Evolutionary conservation across 768 basidiomycete species (phyloP).

Genomic region (Phanerochaete carnosa): DNA sequence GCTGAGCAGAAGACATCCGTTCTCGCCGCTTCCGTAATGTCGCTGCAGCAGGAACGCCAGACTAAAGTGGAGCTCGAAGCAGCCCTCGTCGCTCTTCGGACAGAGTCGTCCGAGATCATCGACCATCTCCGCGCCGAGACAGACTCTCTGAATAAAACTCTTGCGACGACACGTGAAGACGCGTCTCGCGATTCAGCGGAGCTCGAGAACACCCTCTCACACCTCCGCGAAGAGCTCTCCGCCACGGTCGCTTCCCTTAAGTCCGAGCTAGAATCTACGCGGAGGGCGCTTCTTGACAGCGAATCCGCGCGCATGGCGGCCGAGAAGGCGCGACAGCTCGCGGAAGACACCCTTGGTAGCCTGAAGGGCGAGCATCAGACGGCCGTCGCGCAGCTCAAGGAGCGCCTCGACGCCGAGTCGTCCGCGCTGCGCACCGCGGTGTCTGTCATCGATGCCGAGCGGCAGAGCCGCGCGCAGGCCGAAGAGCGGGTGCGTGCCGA

Average conservation of each 20-base stretch:
- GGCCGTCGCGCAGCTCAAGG: background rate
- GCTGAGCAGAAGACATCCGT: background rate
- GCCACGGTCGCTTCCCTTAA: background rate
- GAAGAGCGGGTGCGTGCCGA: background rate
- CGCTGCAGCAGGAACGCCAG: conserved; percentile 2
- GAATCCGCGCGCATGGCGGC: background rate
- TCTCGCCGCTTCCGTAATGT: background rate
- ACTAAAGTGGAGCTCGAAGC: background rate
- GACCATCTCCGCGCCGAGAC: background rate
- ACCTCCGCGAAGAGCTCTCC: background rate
- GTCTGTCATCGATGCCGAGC: background rate
- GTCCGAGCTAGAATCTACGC: background rate
- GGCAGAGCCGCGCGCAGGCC: background rate
- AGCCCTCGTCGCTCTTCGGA: background rate
- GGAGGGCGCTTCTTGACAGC: too few species aligned
- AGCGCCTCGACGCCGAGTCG: background rate
- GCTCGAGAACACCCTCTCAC: background rate
- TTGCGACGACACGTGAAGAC: background rate
- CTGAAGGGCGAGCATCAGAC: background rate
- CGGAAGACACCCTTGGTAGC: background rate
- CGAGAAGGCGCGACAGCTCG: background rate
- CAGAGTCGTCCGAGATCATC: background rate
- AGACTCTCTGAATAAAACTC: background rate
- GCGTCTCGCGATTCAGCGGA: background rate
- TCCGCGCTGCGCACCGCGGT: conserved; percentile 1